Base-by-base conservation (phyloP, 805 yeast species). In the Saccharomycopsis guyanensis region DNA sequence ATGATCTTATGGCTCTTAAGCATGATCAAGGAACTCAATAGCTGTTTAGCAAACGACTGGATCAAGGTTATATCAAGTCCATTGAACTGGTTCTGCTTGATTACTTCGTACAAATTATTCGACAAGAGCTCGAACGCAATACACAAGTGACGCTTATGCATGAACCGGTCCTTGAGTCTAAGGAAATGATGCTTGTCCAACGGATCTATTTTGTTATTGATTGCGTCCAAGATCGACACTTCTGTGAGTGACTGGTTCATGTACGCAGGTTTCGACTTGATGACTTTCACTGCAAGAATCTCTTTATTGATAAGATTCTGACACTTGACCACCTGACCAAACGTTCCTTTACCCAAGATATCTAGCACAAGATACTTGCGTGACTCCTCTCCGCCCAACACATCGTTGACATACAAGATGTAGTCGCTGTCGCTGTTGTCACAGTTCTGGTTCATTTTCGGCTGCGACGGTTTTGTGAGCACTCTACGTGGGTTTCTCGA, bases 261-360 rank as follows among this genome's bases (percentile, higher is more conserved):
- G 58, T 83, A 89, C 7, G 94, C 96, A 3, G 95, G 86, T 59
- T 84, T 84, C 31, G 95, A 83, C 61, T 91, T 93, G 49, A 93
- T 86, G 38, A 93, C 94, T 64, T 93, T 93, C 32, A 93, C 94
- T 1, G 98, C 98, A 22, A 89, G 86, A 18, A 91, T 76, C 52
- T 86, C 91, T 59, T 87, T 93, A 39, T 88, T 85, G 34, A 73
- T 61, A 58, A 83, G 67, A 58, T 76, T 76, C 51, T 65, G 68
- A 23, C 52, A 49, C 65, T 91, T 93, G 36, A 89, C 94, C 40
- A 93, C 99, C 66, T 93, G 97, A 7, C 98, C 98, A 70, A 93
- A 93, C 1, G 98, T 89, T 2, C 99, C 99, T 52, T 89, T 91
- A 0, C 99, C 99, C 36, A 93, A 65, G 13, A 93, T 72, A 62